Base-by-base conservation (phyloP, 2,329 filamentous ascomycete species). In the Penicillium sclerotiorum region DNA sequence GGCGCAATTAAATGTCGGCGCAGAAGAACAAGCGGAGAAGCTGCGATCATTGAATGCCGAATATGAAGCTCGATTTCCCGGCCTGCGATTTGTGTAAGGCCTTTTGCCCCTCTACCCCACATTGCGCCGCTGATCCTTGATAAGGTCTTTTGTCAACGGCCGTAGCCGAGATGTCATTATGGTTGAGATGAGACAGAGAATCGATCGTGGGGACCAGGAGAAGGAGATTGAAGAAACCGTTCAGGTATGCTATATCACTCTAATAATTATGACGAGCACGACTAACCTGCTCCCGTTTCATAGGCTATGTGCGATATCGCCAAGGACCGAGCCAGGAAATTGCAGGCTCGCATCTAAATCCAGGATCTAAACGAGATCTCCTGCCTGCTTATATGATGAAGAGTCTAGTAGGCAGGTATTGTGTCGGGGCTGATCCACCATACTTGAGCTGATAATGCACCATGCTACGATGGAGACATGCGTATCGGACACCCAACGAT, bases 241-340 rank as follows among this genome's bases (percentile, higher is more conserved):
- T 42, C 80, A 87, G 79, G 90, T 91, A 73, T 57, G 80, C 63
- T 8, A 20, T 15, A 22, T 7, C 13, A 22, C 13, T 22, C 15
- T 21, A 8, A 20, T 11, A 20, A 11, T 11, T 28, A 13, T 33
- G 8, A 17, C 6, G 7, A 17, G 32, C 27, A 18, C 9, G 28
- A 12, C 15, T 21, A 33, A 8, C 2, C 22, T 17, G 9, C 18
- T 30, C 12, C 32, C 7, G 13, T n/a, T 20, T 7, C 17, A 20
- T 38, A 90, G 87, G 91, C 92, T 33, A 96, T 96, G 89, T 90
- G 90, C 64, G 88, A 91, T 62, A 96, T 96, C 65, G 92, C 92
- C 23, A 81, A 83, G 44, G 90, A 96, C 64, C 82, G 92, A 41
- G 89, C 87, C 1, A 69, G 72, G 25, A 95, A 91, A 70, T 69